Evolutionary conservation across 352 stramenopile species (phyloP), one percentile per base, ranked within the genome.

Genomic region (Pythium chondricola): DNA sequence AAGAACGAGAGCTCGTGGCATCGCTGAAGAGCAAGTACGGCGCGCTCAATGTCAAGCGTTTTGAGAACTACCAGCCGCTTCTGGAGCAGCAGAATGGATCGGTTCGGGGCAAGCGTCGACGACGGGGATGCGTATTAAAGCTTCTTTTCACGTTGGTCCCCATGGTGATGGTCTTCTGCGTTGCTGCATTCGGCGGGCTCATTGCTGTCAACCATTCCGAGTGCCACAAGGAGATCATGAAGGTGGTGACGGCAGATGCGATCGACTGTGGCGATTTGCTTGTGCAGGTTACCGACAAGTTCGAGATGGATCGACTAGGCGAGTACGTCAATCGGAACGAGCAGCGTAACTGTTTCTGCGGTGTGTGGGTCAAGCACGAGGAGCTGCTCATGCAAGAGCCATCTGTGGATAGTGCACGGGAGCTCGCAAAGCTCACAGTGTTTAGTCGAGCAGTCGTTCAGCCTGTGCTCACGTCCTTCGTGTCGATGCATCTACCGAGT

Each of bases 11-110:
- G 29, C 59, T 92, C 24, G 55, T 88, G 27, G 39, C 48, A 0
- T 54, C 83, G 24, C 48, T 92, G 26, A 83, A 79, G 53, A 57
- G 52, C 2, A 89, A 87, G 52, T 92, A 92, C 42, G 81, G 80
- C 1, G 73, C 75, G 5, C 43, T 88, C 38, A 88, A 75, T 44
- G 73, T 92, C 21, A 88, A 89, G 59, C 69, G 43, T 0, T 43
- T 92, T 7, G 80, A 89, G 51, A 65, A 80, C 29, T 84, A 82
- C 29, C 35, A 89, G 6, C 56, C 65, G 2, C 25, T 53, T 2
- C 44, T 88, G 35, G 70, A 85, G 47, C 53, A 25, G 9, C 40
- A 45, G 16, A 48, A 17, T 22, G 38, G 0, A 18, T 4, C 16
- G 0, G 29, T 13, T 33, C 7, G 29, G 7, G 13, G 13, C 7